Evolutionary conservation across 2,329 filamentous ascomycete genomes (phyloP).

Genomic region (Venturia carpophila): DNA sequence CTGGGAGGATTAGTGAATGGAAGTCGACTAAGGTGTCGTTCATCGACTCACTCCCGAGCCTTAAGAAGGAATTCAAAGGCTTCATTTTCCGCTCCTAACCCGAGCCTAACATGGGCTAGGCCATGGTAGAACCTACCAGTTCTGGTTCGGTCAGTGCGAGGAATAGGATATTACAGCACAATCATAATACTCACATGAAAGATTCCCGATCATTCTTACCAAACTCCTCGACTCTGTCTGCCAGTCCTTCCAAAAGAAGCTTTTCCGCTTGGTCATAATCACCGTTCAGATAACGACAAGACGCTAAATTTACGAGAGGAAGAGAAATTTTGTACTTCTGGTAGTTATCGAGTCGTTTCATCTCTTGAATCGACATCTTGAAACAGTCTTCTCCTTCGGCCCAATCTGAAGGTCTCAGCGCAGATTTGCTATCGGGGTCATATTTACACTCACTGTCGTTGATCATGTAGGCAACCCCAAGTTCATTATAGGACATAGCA

Average conservation of each 20-base stretch:
- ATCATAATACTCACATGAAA: conserved; percentile 21
- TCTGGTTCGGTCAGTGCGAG: conserved; percentile 16
- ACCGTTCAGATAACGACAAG: conserved; percentile 22
- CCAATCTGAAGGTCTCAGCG: conserved; percentile 12
- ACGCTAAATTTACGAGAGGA: conserved; percentile 23
- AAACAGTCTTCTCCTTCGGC: conserved; percentile 22
- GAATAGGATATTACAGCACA: background rate
- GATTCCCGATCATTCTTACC: conserved; percentile 21
- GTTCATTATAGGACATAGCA: conserved; percentile 23
- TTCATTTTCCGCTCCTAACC: conserved; percentile 20
- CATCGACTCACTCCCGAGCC: conserved; percentile 7
- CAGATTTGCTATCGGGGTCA: background rate
- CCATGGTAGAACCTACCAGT: conserved; percentile 23
- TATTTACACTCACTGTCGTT: conserved; percentile 14
- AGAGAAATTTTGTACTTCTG: conserved; percentile 19
- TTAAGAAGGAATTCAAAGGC: conserved; percentile 18
- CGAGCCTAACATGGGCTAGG: conserved; percentile 22
- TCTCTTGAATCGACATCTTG: conserved; percentile 19
- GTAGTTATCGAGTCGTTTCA: conserved; percentile 20
- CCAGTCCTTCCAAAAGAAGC: conserved; percentile 18
- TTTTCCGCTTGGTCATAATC: conserved; percentile 19
- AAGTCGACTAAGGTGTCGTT: background rate
- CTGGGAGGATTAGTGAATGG: background rate
- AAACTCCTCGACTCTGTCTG: conserved; percentile 18
- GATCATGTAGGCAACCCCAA: conserved; percentile 23